Evolutionary conservation across 2,329 filamentous ascomycete genomes (phyloP), one percentile per base, ranked within the genome.

Genomic region (Penicillium sp.): DNA sequence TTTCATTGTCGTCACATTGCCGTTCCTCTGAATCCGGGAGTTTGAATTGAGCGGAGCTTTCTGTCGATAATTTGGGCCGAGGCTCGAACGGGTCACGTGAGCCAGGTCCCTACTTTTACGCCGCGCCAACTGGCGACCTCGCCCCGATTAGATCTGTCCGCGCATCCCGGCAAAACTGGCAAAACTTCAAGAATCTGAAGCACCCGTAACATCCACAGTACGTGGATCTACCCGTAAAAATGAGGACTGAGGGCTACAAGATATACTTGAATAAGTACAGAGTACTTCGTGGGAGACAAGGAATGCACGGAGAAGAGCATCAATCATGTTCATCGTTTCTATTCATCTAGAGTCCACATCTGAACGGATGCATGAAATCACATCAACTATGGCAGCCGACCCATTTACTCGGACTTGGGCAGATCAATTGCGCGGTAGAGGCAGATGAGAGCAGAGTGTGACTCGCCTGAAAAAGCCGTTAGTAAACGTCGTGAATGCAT

Each of bases 381-480:
- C 37, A 37, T 27, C 16, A 22, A 35, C 14, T 16, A 35, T 35
- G 18, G 12, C 38, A 18, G 13, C 25, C 27, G n/a, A 14, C 33
- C 27, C 19, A 35, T 41, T 57, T 53, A 67, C 42, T 76, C 71
- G 39, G 65, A 65, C 42, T 69, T 71, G 6, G 75, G 75, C 40
- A 78, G 58, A 18, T 77, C 74, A 49, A 77, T 74, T 7, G 76
- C 75, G 44, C 73, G 70, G 55, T 78, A 78, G 14, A 78, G 70
- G 40, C 77, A 69, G 42, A 78, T 77, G 35, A 78, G 63, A 0
- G 75, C 75, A 34, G 75, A 77, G 57, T 77, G 75, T 41, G 73
- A 75, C 62, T 78, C 76, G 41, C 75, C 73, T 76, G 41, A 13
- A 34, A 38, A 39, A 41, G 28, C 30, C 18, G 27, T 63, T 59